Conservation (phyloP, 2,329 filamentous ascomycete species). For the Dothideomycetidae sp. region DNA sequence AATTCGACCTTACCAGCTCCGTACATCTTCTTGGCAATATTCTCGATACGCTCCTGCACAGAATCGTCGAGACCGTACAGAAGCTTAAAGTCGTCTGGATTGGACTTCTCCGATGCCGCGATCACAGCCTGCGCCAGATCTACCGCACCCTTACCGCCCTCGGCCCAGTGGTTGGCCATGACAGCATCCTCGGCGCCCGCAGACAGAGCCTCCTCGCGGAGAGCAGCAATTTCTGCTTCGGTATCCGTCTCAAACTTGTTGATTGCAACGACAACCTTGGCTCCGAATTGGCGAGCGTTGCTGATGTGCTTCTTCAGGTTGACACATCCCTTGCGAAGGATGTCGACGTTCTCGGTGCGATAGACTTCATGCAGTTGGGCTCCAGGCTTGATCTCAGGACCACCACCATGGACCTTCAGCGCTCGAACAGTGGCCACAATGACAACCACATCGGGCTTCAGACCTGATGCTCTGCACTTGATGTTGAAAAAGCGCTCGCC, state of each 20-base stretch:
- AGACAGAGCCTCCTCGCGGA: conserved; percentile 79
- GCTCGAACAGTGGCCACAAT: conserved; percentile 92
- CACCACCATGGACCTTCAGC: conserved; percentile 91
- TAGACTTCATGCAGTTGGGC: conserved; percentile 77
- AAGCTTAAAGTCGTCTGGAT: conserved; percentile 62
- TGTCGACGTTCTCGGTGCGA: conserved; percentile 81
- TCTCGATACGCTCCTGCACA: conserved; percentile 79
- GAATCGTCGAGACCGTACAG: conserved; percentile 68
- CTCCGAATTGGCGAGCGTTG: conserved; percentile 77
- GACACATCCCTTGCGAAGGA: conserved; percentile 77
- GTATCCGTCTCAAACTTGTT: conserved; percentile 95
- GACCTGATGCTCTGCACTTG: conserved; percentile 89
- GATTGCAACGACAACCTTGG: conserved; percentile 91
- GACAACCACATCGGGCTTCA: conserved; percentile 84
- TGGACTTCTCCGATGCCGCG: conserved; percentile 65
- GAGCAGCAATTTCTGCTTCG: conserved; percentile 74
- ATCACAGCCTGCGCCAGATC: conserved; percentile 82
- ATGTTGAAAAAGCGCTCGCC: conserved; percentile 99
- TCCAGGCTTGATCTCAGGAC: conserved; percentile 82
- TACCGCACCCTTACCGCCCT: conserved; percentile 79
- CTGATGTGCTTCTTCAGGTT: conserved; percentile 92
- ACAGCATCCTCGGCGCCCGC: conserved; percentile 92
- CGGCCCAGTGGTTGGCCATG: conserved; percentile 89
- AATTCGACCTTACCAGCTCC: conserved; percentile 82
- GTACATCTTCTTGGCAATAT: conserved; percentile 87